Evolutionary conservation across 805 yeast species (phyloP).

Genomic region (Cyberlindnera mycetangii): DNA sequence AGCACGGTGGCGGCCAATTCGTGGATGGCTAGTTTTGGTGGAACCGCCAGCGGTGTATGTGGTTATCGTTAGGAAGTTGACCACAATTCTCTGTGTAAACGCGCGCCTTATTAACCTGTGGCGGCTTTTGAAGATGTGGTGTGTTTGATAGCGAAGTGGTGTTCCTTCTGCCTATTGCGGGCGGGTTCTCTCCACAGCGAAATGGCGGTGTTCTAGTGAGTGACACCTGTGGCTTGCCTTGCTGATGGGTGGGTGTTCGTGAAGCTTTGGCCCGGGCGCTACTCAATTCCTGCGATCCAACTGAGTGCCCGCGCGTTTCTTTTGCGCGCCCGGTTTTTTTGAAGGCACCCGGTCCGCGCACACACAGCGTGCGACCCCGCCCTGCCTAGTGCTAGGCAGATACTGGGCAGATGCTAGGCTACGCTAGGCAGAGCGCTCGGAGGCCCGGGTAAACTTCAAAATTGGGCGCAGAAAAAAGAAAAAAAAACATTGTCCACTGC

Average conservation of each 20-base stretch:
- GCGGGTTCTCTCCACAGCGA: too few species aligned
- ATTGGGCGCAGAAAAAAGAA: too few species aligned
- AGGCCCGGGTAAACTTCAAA: too few species aligned
- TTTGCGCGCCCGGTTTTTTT: background rate
- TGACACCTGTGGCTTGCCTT: background rate
- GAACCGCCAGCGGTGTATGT: slow-evolving; percentile 7
- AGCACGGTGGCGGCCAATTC: background rate
- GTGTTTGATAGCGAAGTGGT: background rate
- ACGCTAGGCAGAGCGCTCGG: too few species aligned
- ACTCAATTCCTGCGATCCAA: slow-evolving; percentile 1
- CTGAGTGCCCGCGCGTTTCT: background rate
- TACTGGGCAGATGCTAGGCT: background rate
- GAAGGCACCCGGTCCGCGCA: background rate
- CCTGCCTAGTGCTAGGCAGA: background rate
- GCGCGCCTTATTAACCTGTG: slow-evolving; percentile 1
- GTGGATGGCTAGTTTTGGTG: background rate
- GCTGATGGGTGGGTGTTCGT: background rate
- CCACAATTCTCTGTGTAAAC: slow-evolving; percentile 5
- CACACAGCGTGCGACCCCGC: background rate
- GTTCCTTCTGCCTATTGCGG: background rate
- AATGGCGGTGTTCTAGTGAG: background rate
- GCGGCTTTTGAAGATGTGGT: background rate
- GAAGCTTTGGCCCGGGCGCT: background rate
- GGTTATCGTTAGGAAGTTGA: slow-evolving; percentile 5
- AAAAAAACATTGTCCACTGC: too few species aligned